Evolutionary conservation across 139 green algal genomes (phyloP).

Genomic region (Tetraselmis striata): DNA sequence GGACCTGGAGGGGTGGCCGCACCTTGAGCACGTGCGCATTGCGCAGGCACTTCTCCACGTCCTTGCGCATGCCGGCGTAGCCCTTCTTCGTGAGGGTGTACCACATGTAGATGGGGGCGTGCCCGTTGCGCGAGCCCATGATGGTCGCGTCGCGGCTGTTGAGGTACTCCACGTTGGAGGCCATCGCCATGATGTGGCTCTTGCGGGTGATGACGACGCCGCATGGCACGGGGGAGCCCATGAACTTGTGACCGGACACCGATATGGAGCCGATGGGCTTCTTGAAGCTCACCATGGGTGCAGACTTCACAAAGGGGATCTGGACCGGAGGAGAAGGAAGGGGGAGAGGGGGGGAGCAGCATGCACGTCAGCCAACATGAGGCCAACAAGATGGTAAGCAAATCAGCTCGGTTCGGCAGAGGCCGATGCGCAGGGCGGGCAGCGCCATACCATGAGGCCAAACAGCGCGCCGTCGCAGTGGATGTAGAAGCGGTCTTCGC

Average conservation of each 20-base stretch:
- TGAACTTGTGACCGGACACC: slow-evolving; percentile 94
- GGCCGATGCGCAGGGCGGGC: too few relatives aligned
- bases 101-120: slow-evolving; percentile 95
- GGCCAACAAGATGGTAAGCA: too few relatives aligned
- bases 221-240: slow-evolving; percentile 86
- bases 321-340: neutral
- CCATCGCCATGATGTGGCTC: slow-evolving; percentile 41
- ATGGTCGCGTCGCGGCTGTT: slow-evolving; percentile 92
- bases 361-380: too few relatives aligned
- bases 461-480: slow-evolving; percentile 95
- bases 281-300: slow-evolving; percentile 89
- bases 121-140: slow-evolving; percentile 92
- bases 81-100: slow-evolving; percentile 90
- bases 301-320: slow-evolving; percentile 84
- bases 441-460: slow-evolving; percentile 50
- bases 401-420: too few relatives aligned
- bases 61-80: slow-evolving; percentile 70
- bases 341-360: too few relatives aligned
- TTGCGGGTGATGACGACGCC: slow-evolving; percentile 82
- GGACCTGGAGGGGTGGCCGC: too few relatives aligned
- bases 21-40: slow-evolving; percentile 80
- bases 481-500: slow-evolving; percentile 92
- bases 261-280: slow-evolving; percentile 92
- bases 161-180: slow-evolving; percentile 87
- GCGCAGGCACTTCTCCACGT: slow-evolving; percentile 88